Base-by-base conservation (phyloP, 805 yeast species). In the Yamadazyma takamatsuzukensis region DNA sequence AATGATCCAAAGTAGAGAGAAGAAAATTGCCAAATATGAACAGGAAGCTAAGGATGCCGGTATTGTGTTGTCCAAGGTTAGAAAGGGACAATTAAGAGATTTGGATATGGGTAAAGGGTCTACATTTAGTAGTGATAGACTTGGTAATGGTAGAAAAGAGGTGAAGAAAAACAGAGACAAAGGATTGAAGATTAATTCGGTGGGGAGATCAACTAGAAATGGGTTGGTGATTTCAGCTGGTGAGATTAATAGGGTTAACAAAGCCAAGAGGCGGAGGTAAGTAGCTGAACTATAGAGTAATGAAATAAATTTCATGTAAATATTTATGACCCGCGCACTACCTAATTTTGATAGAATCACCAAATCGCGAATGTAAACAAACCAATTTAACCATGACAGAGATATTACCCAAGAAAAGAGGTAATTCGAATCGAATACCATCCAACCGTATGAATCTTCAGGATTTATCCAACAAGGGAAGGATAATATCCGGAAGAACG, bases 1-100 rank as follows among this genome's bases (percentile, higher is more conserved):
- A 2, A 83, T 89, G 80, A 64, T 85, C 16, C 60, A 67, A 21
- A 70, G 78, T 27, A 73, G 80, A 28, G 58, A 71, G 21, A 54
- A 61, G 14, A 73, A 77, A 42, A 73, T 76, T 13, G 53, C 61
- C 15, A 73, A 73, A 47, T 76, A 68, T 49, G 95, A 85, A 53
- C 64, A 70, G 32, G 88, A 85, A 31, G 97, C 98, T 6, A 72
- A 67, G 40, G 90, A 90, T 13, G 95, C 94, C 4, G 97, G 97
- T 10, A 84, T 90, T 34, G 72, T 93, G n/a, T 63, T 90, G 26
- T 78, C 95, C 3, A 79, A 74, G 48, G 78, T 71, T 17, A 70
- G 68, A 46, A 80, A 78, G 57, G 89, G 87, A 5, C 76, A 80
- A 40, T 64, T 80, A 35, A 67, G 93, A 47, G 65, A 64, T 34